Percentiles rank a stretch among this genome's conserved stretches.
These are phyloP conservation scores for Saccharomyces hybrid DNA, from an alignment of 1,139 yeast species.

Conservation along the genomic window DNA sequence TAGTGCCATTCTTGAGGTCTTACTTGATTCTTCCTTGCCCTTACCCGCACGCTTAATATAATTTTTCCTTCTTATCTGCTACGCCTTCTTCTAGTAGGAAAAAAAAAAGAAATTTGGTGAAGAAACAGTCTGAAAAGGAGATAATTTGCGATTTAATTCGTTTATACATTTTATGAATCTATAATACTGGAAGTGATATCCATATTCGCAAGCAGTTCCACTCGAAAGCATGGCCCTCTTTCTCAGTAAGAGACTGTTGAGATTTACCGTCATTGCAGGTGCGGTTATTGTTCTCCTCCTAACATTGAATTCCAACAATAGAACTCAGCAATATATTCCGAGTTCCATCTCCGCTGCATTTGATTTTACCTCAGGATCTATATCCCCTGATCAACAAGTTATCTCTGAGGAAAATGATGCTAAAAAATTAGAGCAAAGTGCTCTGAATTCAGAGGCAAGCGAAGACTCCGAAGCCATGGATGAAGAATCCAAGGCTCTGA, in stretches of 20 bases:
- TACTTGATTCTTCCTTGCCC: not conserved
- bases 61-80: not conserved
- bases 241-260: constrained; percentile 13
- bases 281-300: constrained; percentile 5
- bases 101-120: not conserved
- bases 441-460: not conserved
- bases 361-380: constrained; percentile 1
- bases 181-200: not conserved
- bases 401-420: not conserved
- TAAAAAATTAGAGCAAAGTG: not conserved
- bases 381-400: not conserved
- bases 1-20: not conserved
- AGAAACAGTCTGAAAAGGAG: not conserved
- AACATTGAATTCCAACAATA: constrained; percentile 6
- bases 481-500: constrained; percentile 2
- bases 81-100: not conserved
- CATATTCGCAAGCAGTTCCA: not conserved
- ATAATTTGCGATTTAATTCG: not conserved
- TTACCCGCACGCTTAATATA: not conserved
- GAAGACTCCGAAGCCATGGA: not conserved
- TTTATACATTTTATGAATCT: not conserved
- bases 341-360: constrained; percentile 3
- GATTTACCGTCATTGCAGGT: constrained; percentile 6
- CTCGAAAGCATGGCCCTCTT: constrained; percentile 10
- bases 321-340: constrained; percentile 1